These are phyloP conservation scores for Stephanodiscus triporus DNA, from an alignment of 108 stramenopile genomes.

Conservation along the genomic window DNA sequence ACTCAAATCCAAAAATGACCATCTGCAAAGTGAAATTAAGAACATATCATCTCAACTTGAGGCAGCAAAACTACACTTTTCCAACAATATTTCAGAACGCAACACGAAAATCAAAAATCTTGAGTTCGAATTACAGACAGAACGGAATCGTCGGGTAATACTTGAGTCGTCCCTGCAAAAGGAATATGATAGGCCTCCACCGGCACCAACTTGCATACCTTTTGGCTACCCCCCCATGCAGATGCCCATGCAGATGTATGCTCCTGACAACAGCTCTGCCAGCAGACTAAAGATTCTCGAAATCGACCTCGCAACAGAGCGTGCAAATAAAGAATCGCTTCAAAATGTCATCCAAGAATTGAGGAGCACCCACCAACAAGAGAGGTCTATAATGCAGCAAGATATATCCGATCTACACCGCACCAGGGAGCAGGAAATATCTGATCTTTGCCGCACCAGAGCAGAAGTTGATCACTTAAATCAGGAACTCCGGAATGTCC, in stretches of 20 bases:
- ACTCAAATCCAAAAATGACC: slow-evolving; percentile 15
- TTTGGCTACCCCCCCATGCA: slow-evolving; percentile 31
- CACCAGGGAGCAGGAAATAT: slow-evolving; percentile 19
- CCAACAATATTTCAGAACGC: slow-evolving; percentile 2
- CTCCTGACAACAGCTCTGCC: slow-evolving; percentile 1
- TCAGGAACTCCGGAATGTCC: slow-evolving; percentile 1
- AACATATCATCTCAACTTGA: slow-evolving; percentile 8
- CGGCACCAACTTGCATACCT: background rate
- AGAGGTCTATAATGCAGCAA: slow-evolving; percentile 12
- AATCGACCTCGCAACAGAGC: slow-evolving; percentile 46
- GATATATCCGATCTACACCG: slow-evolving; percentile 12
- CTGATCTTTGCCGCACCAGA: slow-evolving; percentile 12
- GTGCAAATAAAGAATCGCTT: slow-evolving; percentile 36
- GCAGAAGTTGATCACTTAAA: slow-evolving; percentile 23
- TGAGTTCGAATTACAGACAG: slow-evolving; percentile 41
- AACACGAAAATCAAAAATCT: slow-evolving; percentile 36
- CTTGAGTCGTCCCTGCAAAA: slow-evolving; percentile 40
- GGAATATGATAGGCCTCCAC: slow-evolving; percentile 26
- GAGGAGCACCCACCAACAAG: slow-evolving; percentile 24
- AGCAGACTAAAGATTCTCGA: slow-evolving; percentile 37
- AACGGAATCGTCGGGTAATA: slow-evolving; percentile 32
- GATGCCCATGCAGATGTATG: slow-evolving; percentile 28
- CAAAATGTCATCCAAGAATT: slow-evolving; percentile 37
- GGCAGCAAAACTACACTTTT: no score
- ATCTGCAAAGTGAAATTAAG: slow-evolving; percentile 1